These are phyloP conservation scores for Pestalotiopsis sp. DNA, from an alignment of 2,329 filamentous ascomycete species.

Conservation along the genomic window DNA sequence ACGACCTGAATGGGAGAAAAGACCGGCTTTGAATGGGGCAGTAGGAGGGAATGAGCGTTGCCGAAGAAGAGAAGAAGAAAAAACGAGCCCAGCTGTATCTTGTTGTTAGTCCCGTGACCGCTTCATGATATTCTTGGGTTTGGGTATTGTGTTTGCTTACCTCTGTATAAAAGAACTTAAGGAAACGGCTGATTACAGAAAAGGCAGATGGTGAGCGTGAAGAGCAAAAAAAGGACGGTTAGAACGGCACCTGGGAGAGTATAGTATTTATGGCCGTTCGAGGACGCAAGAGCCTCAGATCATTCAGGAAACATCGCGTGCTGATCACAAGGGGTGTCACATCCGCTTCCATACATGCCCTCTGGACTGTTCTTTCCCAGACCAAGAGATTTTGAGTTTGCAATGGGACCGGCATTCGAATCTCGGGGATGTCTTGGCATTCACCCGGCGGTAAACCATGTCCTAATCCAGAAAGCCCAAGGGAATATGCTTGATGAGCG, in stretches of 20 bases:
- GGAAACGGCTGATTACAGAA: background rate
- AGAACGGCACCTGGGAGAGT: constrained; percentile 4
- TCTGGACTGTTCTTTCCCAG: background rate
- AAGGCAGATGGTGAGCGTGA: background rate
- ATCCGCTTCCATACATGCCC: background rate
- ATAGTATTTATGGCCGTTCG: constrained; percentile 11
- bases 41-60: background rate
- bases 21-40: background rate
- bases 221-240: background rate
- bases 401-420: background rate
- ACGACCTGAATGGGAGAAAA: background rate
- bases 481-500: background rate
- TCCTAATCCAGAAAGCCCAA: background rate
- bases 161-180: constrained; percentile 9
- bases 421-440: background rate
- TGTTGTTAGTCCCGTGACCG: background rate
- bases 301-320: background rate
- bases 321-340: background rate
- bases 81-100: constrained; percentile 3
- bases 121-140: background rate
- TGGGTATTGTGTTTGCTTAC: background rate
- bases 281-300: background rate
- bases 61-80: background rate
- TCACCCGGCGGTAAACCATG: background rate
- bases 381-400: background rate